Conservation (phyloP, 2,329 filamentous ascomycete genomes). For the Aspergillus persii region DNA sequence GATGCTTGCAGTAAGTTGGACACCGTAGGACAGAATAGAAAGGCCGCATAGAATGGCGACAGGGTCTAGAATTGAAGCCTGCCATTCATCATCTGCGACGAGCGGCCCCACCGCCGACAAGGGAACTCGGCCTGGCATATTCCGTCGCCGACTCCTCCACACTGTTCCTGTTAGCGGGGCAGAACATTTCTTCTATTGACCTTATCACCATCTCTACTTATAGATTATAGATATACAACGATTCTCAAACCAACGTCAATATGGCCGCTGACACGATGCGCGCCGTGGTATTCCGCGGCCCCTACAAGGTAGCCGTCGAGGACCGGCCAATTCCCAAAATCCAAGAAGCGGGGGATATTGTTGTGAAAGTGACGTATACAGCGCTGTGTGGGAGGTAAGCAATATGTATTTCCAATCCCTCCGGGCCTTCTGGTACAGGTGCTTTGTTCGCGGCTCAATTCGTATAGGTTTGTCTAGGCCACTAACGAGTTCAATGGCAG, state of each 20-base stretch:
- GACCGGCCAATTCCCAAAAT: constrained; percentile 76
- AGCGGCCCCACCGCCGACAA: background rate
- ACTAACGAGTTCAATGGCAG: constrained; percentile 41
- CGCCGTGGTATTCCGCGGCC: constrained; percentile 82
- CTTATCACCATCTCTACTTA: background rate
- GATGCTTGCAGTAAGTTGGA: background rate
- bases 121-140: background rate
- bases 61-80: background rate
- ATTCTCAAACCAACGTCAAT: background rate
- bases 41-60: background rate
- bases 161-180: background rate
- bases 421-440: background rate
- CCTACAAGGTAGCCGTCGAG: constrained; percentile 71
- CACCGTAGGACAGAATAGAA: background rate
- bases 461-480: background rate
- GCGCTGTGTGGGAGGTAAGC: constrained; percentile 83
- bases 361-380: constrained; percentile 79
- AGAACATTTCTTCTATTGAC: background rate
- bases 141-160: background rate
- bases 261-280: constrained; percentile 64
- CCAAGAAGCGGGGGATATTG: constrained; percentile 68
- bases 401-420: background rate
- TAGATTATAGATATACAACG: background rate
- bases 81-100: background rate
- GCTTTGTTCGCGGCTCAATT: background rate